These are phyloP conservation scores for Epichloe glyceriae DNA, from an alignment of 2,329 filamentous ascomycete genomes.

Conservation along the genomic window DNA sequence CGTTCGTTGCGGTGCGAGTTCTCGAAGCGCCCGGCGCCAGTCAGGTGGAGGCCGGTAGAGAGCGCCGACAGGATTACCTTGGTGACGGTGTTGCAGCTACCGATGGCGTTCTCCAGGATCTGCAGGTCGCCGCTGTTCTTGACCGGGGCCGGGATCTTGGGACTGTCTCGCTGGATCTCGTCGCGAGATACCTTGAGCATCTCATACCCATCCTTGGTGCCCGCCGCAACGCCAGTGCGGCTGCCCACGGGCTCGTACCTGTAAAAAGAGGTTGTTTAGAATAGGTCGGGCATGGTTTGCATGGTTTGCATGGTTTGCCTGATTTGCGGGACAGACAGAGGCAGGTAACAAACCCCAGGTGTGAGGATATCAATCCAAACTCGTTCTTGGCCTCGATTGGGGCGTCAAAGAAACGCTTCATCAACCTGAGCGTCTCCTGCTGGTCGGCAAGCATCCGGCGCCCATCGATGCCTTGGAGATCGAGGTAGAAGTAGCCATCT, in stretches of 20 bases:
- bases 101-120: slow-evolving; percentile 36
- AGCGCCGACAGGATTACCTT: slow-evolving; percentile 38
- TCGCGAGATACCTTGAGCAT: slow-evolving; percentile 40
- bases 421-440: slow-evolving; percentile 37
- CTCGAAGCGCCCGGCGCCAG: slow-evolving; percentile 33
- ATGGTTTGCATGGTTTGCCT: neutral
- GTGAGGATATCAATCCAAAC: slow-evolving; percentile 38
- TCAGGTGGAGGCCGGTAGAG: slow-evolving; percentile 32
- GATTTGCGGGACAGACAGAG: neutral
- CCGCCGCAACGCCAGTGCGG: slow-evolving; percentile 32
- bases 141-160: slow-evolving; percentile 32
- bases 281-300: neutral
- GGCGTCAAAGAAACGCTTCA: slow-evolving; percentile 41
- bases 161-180: slow-evolving; percentile 34
- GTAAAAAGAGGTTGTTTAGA: neutral
- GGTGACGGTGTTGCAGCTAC: slow-evolving; percentile 35
- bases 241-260: slow-evolving; percentile 37
- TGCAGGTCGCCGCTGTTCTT: slow-evolving; percentile 35
- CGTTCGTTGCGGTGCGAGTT: slow-evolving; percentile 37
- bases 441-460: slow-evolving; percentile 39
- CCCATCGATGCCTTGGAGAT: slow-evolving; percentile 39
- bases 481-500: slow-evolving; percentile 43
- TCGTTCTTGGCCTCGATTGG: slow-evolving; percentile 43
- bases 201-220: slow-evolving; percentile 39
- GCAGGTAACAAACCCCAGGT: slow-evolving; percentile 29